These are phyloP conservation scores for Rhododendron kiyosumense DNA, from an alignment of 148 eudicot species.

Conservation along the genomic window DNA sequence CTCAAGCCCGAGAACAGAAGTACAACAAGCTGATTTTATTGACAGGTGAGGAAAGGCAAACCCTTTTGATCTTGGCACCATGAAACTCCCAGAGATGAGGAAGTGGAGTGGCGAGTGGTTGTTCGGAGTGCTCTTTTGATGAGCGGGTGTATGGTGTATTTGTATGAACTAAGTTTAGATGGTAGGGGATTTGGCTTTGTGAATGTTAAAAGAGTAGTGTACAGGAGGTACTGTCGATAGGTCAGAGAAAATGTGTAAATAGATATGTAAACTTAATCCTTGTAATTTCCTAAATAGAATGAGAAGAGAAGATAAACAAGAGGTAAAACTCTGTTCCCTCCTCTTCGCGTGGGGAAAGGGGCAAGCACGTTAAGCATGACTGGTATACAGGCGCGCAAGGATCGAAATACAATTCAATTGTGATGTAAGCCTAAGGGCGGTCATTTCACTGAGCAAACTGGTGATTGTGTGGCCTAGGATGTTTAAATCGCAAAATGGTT, in stretches of 20 bases:
- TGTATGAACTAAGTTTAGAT: slow-evolving; percentile 2
- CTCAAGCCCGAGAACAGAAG: slow-evolving; percentile 24
- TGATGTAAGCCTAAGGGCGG: background rate
- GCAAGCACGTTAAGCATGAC: background rate
- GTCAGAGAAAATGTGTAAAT: slow-evolving; percentile 7
- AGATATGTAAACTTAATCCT: background rate
- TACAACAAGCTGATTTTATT: slow-evolving; percentile 23
- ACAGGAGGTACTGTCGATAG: background rate
- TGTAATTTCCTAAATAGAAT: background rate
- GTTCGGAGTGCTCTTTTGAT: background rate
- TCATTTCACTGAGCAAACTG: background rate
- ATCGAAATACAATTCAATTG: background rate
- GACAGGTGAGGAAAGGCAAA: background rate
- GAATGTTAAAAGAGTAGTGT: background rate
- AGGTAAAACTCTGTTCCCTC: background rate
- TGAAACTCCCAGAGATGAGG: background rate
- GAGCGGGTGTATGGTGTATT: background rate
- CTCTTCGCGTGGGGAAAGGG: background rate
- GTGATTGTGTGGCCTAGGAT: background rate
- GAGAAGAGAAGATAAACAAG: background rate
- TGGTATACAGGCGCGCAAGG: background rate
- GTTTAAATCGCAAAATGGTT: background rate
- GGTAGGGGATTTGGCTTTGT: background rate
- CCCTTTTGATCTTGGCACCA: background rate
- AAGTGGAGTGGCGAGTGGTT: slow-evolving; percentile 4